phyloP scores from a whole-genome alignment of 495 filamentous ascomycete genomes.

The Paragyromitra xinjiangensis region DNA sequence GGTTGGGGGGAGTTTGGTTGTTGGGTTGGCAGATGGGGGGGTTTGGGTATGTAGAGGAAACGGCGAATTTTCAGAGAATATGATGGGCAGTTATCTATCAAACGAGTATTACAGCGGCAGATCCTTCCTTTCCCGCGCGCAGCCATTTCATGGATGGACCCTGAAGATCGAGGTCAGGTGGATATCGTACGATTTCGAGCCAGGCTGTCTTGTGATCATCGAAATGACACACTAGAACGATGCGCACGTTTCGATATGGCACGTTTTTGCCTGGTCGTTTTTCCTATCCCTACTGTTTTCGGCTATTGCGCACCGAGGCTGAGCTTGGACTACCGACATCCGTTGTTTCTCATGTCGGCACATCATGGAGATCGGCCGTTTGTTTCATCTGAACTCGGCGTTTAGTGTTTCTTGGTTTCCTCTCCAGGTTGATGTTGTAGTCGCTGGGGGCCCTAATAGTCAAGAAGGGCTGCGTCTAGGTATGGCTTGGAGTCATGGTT shows the following conservation, averaged over 20 bases:
- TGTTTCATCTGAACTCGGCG: too few relatives aligned
- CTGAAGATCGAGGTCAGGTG: neutral
- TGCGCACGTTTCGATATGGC: neutral
- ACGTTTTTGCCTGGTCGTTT: neutral
- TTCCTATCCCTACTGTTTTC: neutral
- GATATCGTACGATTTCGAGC: neutral
- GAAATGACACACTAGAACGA: neutral
- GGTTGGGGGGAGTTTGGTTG: neutral
- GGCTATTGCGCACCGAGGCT: neutral
- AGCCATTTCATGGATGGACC: neutral
- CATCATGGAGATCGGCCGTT: too few relatives aligned
- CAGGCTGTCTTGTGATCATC: neutral
- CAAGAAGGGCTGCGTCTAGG: too few relatives aligned
- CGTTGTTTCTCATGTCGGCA: too few relatives aligned
- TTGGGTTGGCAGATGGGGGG: neutral
- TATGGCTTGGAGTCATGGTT: too few relatives aligned
- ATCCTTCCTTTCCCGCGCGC: neutral
- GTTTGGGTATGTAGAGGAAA: conserved; percentile 23
- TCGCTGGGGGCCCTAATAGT: too few relatives aligned
- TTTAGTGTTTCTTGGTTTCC: neutral
- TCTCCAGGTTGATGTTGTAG: neutral
- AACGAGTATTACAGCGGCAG: neutral
- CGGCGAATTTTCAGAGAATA: conserved; percentile 22
- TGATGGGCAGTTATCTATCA: conserved; percentile 11
- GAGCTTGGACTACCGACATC: neutral